These are phyloP conservation scores for Venturia oleaginea DNA, from an alignment of 2,329 filamentous ascomycete species.

Conservation along the genomic window DNA sequence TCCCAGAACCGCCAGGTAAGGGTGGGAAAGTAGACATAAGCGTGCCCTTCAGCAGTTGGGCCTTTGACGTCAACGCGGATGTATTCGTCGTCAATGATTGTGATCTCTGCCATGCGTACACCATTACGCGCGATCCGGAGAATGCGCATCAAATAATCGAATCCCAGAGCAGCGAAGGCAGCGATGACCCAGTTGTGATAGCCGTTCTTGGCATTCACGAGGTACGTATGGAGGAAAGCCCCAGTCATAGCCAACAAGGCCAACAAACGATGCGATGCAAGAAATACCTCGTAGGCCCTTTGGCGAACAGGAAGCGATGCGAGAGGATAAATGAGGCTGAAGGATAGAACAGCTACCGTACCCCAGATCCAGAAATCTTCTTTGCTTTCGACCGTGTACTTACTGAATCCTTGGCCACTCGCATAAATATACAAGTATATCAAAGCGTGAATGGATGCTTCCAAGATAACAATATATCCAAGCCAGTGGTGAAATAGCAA, in stretches of 20 bases:
- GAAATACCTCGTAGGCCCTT: conserved; percentile 35
- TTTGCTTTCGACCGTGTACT: conserved; percentile 18
- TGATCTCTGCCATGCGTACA: conserved; percentile 24
- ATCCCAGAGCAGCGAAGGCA: conserved; percentile 32
- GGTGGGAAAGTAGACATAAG: conserved; percentile 41
- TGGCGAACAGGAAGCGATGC: conserved; percentile 31
- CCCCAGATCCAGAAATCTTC: conserved; percentile 38
- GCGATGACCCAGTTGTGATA: conserved; percentile 39
- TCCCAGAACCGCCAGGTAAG: conserved; percentile 34
- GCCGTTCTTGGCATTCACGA: conserved; percentile 31
- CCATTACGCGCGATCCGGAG: conserved; percentile 29
- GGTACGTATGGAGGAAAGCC: conserved; percentile 34
- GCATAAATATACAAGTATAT: conserved; percentile 19
- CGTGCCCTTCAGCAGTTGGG: conserved; percentile 30
- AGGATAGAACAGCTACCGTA: conserved; percentile 28
- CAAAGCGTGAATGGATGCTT: conserved; percentile 21
- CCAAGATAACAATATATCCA: conserved; percentile 19
- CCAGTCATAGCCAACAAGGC: conserved; percentile 32
- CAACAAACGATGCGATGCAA: conserved; percentile 33
- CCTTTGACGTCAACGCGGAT: conserved; percentile 34
- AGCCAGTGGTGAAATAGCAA: conserved; percentile 18
- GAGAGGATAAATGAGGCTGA: conserved; percentile 24
- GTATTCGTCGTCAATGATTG: conserved; percentile 15
- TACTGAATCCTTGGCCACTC: neutral
- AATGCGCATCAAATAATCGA: conserved; percentile 35